Evolutionary conservation across 257 asterid species (phyloP).

Genomic region (Thymus quinquecostatus): DNA sequence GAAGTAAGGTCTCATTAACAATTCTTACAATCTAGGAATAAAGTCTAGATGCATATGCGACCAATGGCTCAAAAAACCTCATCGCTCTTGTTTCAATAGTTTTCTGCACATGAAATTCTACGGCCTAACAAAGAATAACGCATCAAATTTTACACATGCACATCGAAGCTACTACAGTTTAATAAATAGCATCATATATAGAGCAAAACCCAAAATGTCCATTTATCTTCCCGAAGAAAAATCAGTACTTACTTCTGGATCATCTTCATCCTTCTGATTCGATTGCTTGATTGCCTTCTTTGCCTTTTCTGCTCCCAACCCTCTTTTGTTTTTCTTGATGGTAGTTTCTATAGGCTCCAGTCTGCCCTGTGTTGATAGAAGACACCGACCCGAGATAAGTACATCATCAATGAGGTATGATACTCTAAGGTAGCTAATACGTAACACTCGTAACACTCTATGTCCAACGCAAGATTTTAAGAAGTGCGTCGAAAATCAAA

Average conservation of each 20-base stretch:
- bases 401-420: slow-evolving; percentile 7
- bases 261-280: slow-evolving; percentile 32
- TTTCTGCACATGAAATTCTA: background rate
- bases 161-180: slow-evolving; percentile 17
- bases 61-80: background rate
- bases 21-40: background rate
- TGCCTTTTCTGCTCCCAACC: slow-evolving; percentile 81
- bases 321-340: slow-evolving; percentile 76
- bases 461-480: background rate
- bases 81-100: background rate
- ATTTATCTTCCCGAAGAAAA: slow-evolving; percentile 7
- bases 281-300: slow-evolving; percentile 41
- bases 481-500: too few species aligned
- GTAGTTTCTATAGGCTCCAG: slow-evolving; percentile 78
- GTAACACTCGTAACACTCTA: background rate
- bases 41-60: background rate
- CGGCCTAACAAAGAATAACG: background rate
- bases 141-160: background rate
- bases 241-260: slow-evolving; percentile 44
- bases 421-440: background rate
- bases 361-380: slow-evolving; percentile 66
- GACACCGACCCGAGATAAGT: slow-evolving; percentile 26
- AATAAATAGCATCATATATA: background rate
- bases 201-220: slow-evolving; percentile 4
- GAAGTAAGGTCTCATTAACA: background rate